Evolutionary conservation across 495 filamentous ascomycete genomes (phyloP), one percentile per base, ranked within the genome.

Genomic region (Lasiosphaeris hirsuta): DNA sequence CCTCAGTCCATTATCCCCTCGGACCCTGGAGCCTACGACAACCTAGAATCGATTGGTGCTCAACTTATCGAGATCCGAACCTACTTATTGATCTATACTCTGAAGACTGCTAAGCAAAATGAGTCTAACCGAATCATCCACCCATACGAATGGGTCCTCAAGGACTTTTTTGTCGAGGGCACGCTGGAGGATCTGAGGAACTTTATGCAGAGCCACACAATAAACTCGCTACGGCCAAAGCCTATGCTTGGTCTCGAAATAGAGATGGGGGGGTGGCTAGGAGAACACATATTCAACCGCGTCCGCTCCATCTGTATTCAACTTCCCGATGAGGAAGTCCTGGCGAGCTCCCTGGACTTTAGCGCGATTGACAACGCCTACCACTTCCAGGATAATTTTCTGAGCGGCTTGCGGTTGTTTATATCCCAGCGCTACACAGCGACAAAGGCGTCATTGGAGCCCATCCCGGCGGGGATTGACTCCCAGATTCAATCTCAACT

Each of bases 401-500:
- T 19, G n/a, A 10, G 10, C 4, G 36, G 2, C 33, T 39, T 56
- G n/a, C 38, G 40, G 23, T 11, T 10, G 9, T 48, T 38, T 19
- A 13, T 30, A 38, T 35, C 6, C 13, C 33, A 9, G 4, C 39
- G 30, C 45, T 30, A 37, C 11, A 9, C 3, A 17, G 0, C 10
- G 7, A 30, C 19, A 10, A 45, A 30, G 18, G 10, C 10, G 37
- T 10, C 34, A 19, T 15, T n/a, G 23, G 23, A 30, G 23, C 23
- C 23, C 23, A 5, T 37, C 9, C 14, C 10, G 15, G 18, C n/a
- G 15, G 49, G 58, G 15, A 43, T 57, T 37, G 58, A 58, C 4
- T 62, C 64, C 7, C 66, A 67, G 46, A 64, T 69, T 9, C 60
- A 57, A 36, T 63, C 58, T n/a, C 68, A 71, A 48, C 54, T 71